phyloP scores from a whole-genome alignment of 306 rosid genomes.

The Crotalaria pallida region DNA sequence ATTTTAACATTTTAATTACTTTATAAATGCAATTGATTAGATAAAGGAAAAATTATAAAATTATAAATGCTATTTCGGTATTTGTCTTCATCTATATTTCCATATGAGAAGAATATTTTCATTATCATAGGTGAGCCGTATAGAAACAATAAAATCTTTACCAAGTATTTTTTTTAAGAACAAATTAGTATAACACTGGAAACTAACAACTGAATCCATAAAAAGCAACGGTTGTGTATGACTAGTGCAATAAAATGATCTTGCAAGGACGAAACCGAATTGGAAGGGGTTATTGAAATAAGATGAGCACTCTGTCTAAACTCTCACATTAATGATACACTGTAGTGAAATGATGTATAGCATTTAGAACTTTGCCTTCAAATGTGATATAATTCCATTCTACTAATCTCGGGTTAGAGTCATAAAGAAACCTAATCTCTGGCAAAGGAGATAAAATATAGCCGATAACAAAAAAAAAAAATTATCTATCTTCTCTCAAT shows the following conservation, averaged over 20 bases:
- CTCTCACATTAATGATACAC: neutral
- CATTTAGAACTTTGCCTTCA: neutral
- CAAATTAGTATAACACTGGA: neutral
- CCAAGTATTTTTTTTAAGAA: neutral
- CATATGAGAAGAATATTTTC: too few species aligned
- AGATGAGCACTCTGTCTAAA: neutral
- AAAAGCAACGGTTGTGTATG: neutral
- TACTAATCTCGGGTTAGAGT: constrained; percentile 16
- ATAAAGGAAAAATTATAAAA: too few species aligned
- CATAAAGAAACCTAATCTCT: constrained; percentile 10
- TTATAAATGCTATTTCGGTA: too few species aligned
- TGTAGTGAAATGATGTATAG: neutral
- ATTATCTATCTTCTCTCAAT: constrained; percentile 43
- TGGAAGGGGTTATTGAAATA: neutral
- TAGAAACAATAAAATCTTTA: neutral
- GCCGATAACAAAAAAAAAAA: neutral
- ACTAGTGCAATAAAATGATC: neutral
- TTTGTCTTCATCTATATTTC: too few species aligned
- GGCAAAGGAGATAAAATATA: neutral
- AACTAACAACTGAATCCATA: neutral
- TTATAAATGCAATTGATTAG: too few species aligned
- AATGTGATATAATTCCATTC: constrained; percentile 5
- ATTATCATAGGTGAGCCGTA: neutral
- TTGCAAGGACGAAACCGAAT: neutral
- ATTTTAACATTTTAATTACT: too few species aligned